Conservation (phyloP, 768 basidiomycete genomes). For the Solioccasus polychromus region DNA sequence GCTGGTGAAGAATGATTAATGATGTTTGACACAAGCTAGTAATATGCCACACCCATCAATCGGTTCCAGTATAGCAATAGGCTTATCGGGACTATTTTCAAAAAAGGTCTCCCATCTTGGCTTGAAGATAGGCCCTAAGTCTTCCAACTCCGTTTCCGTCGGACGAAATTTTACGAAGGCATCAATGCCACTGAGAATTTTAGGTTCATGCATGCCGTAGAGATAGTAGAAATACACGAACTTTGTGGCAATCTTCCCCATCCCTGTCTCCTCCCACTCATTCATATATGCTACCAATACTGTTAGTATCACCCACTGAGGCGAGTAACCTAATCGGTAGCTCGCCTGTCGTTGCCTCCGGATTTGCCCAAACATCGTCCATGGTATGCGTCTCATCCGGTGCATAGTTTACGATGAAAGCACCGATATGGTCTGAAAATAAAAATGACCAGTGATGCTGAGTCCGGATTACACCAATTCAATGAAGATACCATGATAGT, state of each 20-base stretch:
- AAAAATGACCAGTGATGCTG: too few species aligned
- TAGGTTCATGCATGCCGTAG: neutral
- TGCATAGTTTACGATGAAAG: constrained; percentile 33
- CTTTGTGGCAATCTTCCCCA: constrained; percentile 54
- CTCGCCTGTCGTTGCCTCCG: constrained; percentile 34
- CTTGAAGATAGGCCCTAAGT: constrained; percentile 19
- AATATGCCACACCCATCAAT: constrained; percentile 31
- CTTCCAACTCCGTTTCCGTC: constrained; percentile 14
- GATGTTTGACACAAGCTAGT: neutral
- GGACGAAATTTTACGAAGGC: constrained; percentile 25
- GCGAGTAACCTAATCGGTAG: constrained; percentile 17
- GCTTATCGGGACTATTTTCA: constrained; percentile 18
- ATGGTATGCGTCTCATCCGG: constrained; percentile 45
- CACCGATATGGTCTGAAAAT: constrained; percentile 30
- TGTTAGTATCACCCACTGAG: constrained; percentile 13
- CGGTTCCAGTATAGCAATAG: constrained; percentile 34
- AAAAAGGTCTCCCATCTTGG: constrained; percentile 21
- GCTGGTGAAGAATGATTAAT: constrained; percentile 11
- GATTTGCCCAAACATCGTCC: constrained; percentile 41
- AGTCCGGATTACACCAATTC: too few species aligned
- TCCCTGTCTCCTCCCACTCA: constrained; percentile 36
- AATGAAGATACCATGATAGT: constrained; percentile 46
- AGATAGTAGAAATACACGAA: constrained; percentile 20
- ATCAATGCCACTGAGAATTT: constrained; percentile 12
- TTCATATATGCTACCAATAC: too few species aligned